Evolutionary conservation across 257 asterid genomes (phyloP).

Genomic region (Solanum tacnaense): DNA sequence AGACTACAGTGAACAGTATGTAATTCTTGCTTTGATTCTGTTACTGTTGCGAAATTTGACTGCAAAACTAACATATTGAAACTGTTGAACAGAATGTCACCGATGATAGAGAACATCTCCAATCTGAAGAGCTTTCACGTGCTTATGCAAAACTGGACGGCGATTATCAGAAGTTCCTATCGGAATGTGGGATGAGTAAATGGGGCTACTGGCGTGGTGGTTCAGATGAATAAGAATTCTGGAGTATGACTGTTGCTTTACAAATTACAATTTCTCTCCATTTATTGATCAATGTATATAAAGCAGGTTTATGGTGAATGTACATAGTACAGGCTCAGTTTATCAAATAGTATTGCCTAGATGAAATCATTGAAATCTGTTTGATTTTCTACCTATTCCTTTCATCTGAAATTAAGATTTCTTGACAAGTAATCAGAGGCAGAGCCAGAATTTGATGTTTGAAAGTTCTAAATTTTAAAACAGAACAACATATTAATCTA

Average conservation of each 20-base stretch:
- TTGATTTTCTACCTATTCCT: background rate
- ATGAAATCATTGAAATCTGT: background rate
- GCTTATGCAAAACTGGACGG: constrained; percentile 35
- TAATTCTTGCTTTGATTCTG: background rate
- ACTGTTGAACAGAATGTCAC: constrained; percentile 15
- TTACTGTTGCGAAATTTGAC: background rate
- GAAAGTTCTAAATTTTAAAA: no score
- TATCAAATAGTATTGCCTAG: background rate
- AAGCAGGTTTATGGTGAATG: background rate
- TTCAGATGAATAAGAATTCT: constrained; percentile 16
- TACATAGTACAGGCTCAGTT: background rate
- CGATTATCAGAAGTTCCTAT: constrained; percentile 56
- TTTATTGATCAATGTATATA: background rate
- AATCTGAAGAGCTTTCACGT: constrained; percentile 18
- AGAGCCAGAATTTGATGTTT: no score
- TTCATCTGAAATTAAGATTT: background rate
- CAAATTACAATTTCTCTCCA: background rate
- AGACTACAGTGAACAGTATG: background rate
- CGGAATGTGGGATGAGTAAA: constrained; percentile 65
- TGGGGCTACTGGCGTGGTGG: constrained; percentile 68
- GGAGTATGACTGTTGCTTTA: background rate
- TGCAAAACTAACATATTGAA: background rate
- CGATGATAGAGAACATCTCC: constrained; percentile 24
- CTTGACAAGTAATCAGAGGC: background rate
- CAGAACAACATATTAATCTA: no score